phyloP scores from a whole-genome alignment of 805 yeast species.

The Candida silvicultrix region DNA sequence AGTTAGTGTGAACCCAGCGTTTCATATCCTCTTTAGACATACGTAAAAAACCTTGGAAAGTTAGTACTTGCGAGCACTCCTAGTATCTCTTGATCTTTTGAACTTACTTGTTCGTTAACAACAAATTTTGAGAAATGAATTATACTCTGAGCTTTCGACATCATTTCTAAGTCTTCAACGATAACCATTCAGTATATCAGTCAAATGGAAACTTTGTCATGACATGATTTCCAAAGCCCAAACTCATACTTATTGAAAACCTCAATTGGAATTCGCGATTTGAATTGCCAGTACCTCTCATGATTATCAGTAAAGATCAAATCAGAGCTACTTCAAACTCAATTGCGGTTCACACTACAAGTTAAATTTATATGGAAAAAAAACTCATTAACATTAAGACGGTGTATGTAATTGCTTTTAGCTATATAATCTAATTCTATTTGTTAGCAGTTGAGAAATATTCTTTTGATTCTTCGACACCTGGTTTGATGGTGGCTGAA shows the following conservation, averaged over 20 bases:
- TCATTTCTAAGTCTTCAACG: background rate
- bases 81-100: too few relatives aligned
- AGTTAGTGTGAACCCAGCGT: slow-evolving; percentile 1
- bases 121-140: slow-evolving; percentile 45
- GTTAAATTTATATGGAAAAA: too few relatives aligned
- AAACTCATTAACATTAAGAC: background rate
- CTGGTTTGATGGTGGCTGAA: slow-evolving; percentile 85
- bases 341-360: background rate
- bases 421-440: slow-evolving; percentile 1
- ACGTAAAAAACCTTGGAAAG: slow-evolving; percentile 14
- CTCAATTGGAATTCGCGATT: too few relatives aligned
- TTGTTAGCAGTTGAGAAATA: slow-evolving; percentile 65
- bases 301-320: too few relatives aligned
- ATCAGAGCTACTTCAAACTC: too few relatives aligned
- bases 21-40: slow-evolving; percentile 1
- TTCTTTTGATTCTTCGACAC: slow-evolving; percentile 69
- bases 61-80: too few relatives aligned
- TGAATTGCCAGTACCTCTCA: too few relatives aligned
- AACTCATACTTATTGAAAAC: too few relatives aligned
- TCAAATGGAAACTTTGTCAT: background rate
- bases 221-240: background rate
- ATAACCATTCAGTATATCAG: too few relatives aligned
- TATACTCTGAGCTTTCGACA: background rate
- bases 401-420: background rate
- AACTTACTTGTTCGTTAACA: slow-evolving; percentile 50